Evolutionary conservation across 805 yeast genomes (phyloP).

Genomic region (Torulaspora indica): DNA sequence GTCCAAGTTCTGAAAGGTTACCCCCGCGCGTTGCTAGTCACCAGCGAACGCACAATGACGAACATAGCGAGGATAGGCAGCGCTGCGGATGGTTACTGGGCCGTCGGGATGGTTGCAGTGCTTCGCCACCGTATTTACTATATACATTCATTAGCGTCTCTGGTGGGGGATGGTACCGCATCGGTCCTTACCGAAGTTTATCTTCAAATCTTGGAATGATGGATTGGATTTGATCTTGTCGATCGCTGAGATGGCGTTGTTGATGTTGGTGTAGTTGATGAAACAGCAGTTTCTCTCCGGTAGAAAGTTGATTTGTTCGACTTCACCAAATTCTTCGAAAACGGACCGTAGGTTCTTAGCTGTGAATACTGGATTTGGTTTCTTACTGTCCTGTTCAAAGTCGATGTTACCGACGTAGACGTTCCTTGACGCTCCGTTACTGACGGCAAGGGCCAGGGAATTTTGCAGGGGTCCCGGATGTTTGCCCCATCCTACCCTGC

Average conservation of each 20-base stretch:
- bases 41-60: neutral
- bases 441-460: slow-evolving; percentile 81
- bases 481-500: slow-evolving; percentile 97
- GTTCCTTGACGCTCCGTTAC: slow-evolving; percentile 91
- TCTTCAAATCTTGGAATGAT: slow-evolving; percentile 65
- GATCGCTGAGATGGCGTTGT: slow-evolving; percentile 86
- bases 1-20: neutral
- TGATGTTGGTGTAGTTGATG: slow-evolving; percentile 85
- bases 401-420: slow-evolving; percentile 79
- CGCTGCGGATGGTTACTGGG: neutral
- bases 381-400: slow-evolving; percentile 25
- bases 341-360: slow-evolving; percentile 62
- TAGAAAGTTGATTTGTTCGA: slow-evolving; percentile 88
- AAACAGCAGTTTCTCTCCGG: slow-evolving; percentile 85
- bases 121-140: slow-evolving; percentile 2
- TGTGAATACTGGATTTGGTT: slow-evolving; percentile 38
- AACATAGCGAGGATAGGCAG: neutral
- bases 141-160: slow-evolving; percentile 20
- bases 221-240: slow-evolving; percentile 79
- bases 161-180: slow-evolving; percentile 93
- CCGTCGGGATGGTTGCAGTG: neutral
- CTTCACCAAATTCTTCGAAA: slow-evolving; percentile 82
- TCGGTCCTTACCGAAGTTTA: slow-evolving; percentile 90
- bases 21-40: slow-evolving; percentile 1
- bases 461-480: slow-evolving; percentile 90